A percentile compares a stretch with the other conserved stretches of the same genome.
phyloP scores from a whole-genome alignment of 2,329 filamentous ascomycete species.

The Hypomyces rosellus region DNA sequence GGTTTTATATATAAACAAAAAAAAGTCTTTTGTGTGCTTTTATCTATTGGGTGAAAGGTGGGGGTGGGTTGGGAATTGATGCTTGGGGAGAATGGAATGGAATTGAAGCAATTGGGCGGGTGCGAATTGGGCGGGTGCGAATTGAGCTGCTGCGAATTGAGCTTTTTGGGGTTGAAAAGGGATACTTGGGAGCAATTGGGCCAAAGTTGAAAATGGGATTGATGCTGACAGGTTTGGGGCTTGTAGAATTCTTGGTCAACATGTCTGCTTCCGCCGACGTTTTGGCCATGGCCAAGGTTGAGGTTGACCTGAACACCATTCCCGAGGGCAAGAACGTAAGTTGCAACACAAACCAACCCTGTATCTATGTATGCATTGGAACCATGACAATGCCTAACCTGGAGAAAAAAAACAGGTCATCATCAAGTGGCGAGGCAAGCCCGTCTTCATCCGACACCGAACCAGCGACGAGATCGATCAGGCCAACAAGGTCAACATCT shows the following conservation, averaged over 20 bases:
- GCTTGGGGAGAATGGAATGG: too few relatives aligned
- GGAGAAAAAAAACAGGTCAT: slow-evolving; percentile 60
- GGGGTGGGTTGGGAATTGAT: neutral
- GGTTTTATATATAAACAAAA: slow-evolving; percentile 37
- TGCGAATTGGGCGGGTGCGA: neutral
- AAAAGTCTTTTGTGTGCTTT: neutral
- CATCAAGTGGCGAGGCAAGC: slow-evolving; percentile 99
- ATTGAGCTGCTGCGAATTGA: neutral
- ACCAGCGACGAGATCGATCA: slow-evolving; percentile 89
- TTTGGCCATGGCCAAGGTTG: slow-evolving; percentile 98
- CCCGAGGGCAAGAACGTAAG: slow-evolving; percentile 99
- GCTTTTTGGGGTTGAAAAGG: neutral
- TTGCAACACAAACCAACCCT: slow-evolving; percentile 15
- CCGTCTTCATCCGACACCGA: slow-evolving; percentile 98
- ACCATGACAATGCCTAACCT: neutral
- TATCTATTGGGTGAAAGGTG: too few relatives aligned
- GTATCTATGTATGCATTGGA: neutral
- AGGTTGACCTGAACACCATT: slow-evolving; percentile 86
- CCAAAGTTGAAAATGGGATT: slow-evolving; percentile 14
- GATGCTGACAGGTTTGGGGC: slow-evolving; percentile 20
- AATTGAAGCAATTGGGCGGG: neutral
- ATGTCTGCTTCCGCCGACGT: slow-evolving; percentile 99
- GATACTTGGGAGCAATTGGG: slow-evolving; percentile 18
- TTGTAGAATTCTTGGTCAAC: slow-evolving; percentile 95
- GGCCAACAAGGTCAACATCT: slow-evolving; percentile 81